Evolutionary conservation across 2,329 filamentous ascomycete genomes (phyloP).

Genomic region (Colletotrichum sp.): DNA sequence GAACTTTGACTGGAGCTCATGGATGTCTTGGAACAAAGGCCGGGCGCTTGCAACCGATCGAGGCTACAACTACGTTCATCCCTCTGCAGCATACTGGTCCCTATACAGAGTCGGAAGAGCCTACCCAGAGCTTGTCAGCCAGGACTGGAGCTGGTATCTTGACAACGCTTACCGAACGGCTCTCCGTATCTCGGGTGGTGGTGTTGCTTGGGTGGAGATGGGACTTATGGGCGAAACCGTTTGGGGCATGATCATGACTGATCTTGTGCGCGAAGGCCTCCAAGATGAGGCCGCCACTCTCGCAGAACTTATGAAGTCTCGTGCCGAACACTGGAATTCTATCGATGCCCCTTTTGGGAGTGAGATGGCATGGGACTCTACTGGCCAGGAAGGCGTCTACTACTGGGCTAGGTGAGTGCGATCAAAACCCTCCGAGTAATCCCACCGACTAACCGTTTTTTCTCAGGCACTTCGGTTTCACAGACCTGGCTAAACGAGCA

Average conservation of each 20-base stretch:
- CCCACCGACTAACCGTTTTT: neutral
- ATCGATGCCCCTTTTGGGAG: constrained; percentile 60
- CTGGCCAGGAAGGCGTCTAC: constrained; percentile 65
- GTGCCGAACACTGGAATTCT: constrained; percentile 54
- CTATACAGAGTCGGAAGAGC: constrained; percentile 58
- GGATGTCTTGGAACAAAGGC: constrained; percentile 32
- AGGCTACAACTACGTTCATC: constrained; percentile 65
- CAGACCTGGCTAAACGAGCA: constrained; percentile 48
- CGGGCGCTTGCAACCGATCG: constrained; percentile 50
- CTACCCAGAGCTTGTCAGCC: constrained; percentile 43
- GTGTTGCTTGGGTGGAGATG: constrained; percentile 39
- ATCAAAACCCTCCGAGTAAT: neutral
- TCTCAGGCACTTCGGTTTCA: constrained; percentile 51
- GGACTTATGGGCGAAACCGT: constrained; percentile 67
- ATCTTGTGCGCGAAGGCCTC: constrained; percentile 50
- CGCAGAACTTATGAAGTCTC: constrained; percentile 46
- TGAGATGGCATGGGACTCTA: constrained; percentile 68
- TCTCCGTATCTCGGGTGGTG: constrained; percentile 38
- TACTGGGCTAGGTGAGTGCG: constrained; percentile 55
- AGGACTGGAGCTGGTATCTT: constrained; percentile 59
- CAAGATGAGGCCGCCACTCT: constrained; percentile 37
- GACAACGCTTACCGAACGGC: constrained; percentile 57
- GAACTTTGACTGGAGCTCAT: constrained; percentile 45
- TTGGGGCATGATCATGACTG: constrained; percentile 54
- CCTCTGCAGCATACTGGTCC: constrained; percentile 59